phyloP scores from a whole-genome alignment of 2,329 filamentous ascomycete genomes.

The Didymella glomerata region DNA sequence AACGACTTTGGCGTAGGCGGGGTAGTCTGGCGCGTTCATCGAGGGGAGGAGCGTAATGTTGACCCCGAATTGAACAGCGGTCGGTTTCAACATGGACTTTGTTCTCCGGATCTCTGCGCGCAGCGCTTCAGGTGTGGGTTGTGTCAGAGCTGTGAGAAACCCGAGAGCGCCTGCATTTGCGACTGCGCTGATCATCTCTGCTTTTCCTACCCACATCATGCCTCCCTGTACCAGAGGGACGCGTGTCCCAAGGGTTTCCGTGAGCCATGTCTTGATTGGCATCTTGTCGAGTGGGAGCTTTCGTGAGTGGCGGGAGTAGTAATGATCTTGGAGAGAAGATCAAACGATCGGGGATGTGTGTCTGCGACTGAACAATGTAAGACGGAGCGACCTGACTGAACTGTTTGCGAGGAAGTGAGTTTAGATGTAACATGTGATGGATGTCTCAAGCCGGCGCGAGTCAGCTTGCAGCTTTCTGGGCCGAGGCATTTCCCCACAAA shows the following conservation, averaged over 20 bases:
- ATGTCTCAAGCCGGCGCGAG: conserved; percentile 17
- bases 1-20: conserved; percentile 34
- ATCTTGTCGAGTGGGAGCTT: conserved; percentile 21
- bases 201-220: conserved; percentile 66
- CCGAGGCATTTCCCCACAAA: conserved; percentile 13
- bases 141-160: conserved; percentile 59
- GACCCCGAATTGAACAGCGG: conserved; percentile 54
- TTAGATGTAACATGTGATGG: conserved; percentile 15
- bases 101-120: conserved; percentile 36
- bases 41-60: conserved; percentile 42
- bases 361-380: background rate
- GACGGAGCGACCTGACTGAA: background rate
- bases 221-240: conserved; percentile 41
- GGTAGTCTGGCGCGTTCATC: conserved; percentile 41
- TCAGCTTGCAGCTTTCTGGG: conserved; percentile 10
- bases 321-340: background rate
- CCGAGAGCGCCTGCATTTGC: conserved; percentile 63
- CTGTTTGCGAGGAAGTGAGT: background rate
- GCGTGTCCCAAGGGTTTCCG: conserved; percentile 33
- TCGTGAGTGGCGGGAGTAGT: background rate
- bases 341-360: too few relatives aligned
- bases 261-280: conserved; percentile 44
- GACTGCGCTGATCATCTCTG: conserved; percentile 62
- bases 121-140: conserved; percentile 39
- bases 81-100: conserved; percentile 32